Base-by-base conservation (phyloP, 2,329 filamentous ascomycete species). In the Lachnellula hyalina region DNA sequence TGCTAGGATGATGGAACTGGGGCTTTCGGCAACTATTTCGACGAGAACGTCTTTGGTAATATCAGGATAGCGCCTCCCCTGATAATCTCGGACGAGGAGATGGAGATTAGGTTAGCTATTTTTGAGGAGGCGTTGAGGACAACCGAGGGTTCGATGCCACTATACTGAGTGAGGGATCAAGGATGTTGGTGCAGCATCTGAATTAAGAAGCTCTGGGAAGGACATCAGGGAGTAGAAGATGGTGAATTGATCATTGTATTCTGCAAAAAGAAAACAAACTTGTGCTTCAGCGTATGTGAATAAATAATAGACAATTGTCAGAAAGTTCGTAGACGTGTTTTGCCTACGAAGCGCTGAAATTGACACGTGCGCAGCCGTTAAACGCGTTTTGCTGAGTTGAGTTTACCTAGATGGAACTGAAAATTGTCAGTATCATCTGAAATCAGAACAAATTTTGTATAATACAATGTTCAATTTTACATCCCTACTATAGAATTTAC, bases 61-160 rank as follows among this genome's bases (percentile, higher is more conserved):
- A 83, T 85, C 56, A 70, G 82, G 11, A 77, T 85, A 49, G 82
- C 81, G 5, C 82, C 81, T 23, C 82, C 83, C 0, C 79, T 86
- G 41, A 83, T 79, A 0, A 77, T 84, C 8, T 76, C 76, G 0
- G 72, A 72, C 28, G 71, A 75, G 47, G 72, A 82, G 67, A 65
- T 83, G 45, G 68, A 77, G 17, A 69, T 75, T 40, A 82, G 81
- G 0, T 61, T 86, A 54, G 61, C 54, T 2, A 78, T 86, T 46
- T 71, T 86, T 56, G 82, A 86, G 61, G 70, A 78, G 62, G 80
- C 81, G 0, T 79, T 85, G 32, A 58, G 45, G 21, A 61, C 42
- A 2, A 57, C 52, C 17, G 25, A 25, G n/a, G 55, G 55, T 12
- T 54, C 57, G 14, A 51, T 53, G 44, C 49, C 50, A 21, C 38